Conservation (phyloP, 1,284 basidiomycete genomes). For the Prillingera fragicola region DNA sequence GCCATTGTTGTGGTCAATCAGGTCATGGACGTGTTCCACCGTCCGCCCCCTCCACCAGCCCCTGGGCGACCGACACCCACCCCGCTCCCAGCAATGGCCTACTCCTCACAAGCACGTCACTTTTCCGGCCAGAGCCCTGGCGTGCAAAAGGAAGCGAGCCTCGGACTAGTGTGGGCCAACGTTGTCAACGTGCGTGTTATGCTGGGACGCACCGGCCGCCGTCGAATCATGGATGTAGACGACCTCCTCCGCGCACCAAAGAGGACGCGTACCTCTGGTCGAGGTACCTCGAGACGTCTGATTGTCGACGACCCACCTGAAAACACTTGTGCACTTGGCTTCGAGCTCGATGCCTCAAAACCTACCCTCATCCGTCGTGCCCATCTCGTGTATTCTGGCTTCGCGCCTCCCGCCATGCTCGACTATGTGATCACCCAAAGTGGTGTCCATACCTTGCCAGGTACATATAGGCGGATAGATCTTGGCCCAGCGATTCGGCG, state of each 20-base stretch:
- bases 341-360: slow-evolving; percentile 21
- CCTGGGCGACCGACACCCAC: slow-evolving; percentile 5
- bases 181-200: slow-evolving; percentile 77
- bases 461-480: slow-evolving; percentile 20
- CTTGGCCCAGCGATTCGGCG: slow-evolving; percentile 15
- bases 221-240: slow-evolving; percentile 54
- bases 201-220: slow-evolving; percentile 67
- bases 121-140: slow-evolving; percentile 60
- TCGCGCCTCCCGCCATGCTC: slow-evolving; percentile 56
- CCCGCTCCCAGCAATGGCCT: slow-evolving; percentile 50
- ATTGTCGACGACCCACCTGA: too few relatives aligned
- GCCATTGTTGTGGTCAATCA: slow-evolving; percentile 81
- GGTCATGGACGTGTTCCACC: slow-evolving; percentile 66
- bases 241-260: slow-evolving; percentile 14
- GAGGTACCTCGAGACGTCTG: too few relatives aligned
- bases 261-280: neutral
- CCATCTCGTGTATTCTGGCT: slow-evolving; percentile 68
- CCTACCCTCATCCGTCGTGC: slow-evolving; percentile 47
- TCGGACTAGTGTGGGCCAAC: slow-evolving; percentile 88
- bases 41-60: too few relatives aligned
- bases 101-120: slow-evolving; percentile 67
- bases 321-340: too few relatives aligned
- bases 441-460: slow-evolving; percentile 52
- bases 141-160: slow-evolving; percentile 65
- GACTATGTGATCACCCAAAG: slow-evolving; percentile 65